phyloP scores from a whole-genome alignment of 805 yeast genomes.

The Zygosaccharomyces gambellarensis region DNA sequence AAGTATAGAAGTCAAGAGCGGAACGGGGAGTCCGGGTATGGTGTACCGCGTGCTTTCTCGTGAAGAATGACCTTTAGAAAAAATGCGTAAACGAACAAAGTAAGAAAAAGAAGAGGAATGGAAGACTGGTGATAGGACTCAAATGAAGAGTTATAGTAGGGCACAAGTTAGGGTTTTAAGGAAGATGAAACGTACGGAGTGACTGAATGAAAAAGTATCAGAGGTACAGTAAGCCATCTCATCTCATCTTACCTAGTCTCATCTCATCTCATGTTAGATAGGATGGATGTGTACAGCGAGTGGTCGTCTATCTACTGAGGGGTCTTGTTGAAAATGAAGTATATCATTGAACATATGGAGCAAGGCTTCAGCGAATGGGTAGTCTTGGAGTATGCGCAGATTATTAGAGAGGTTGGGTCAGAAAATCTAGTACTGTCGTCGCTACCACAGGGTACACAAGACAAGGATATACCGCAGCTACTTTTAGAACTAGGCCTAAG shows the following conservation, averaged over 20 bases:
- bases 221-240: not conserved
- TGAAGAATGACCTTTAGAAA: no score
- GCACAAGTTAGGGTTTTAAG: no score
- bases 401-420: slow-evolving; percentile 75
- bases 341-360: slow-evolving; percentile 96
- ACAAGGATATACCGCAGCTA: slow-evolving; percentile 56
- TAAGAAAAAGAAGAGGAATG: no score
- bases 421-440: slow-evolving; percentile 74
- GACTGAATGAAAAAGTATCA: not conserved
- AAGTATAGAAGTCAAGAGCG: no score
- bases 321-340: slow-evolving; percentile 53
- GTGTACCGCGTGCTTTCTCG: no score
- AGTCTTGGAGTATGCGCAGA: slow-evolving; percentile 75
- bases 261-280: not conserved
- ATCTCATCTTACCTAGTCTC: not conserved
- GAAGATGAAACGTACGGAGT: not conserved
- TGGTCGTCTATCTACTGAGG: no score
- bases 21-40: no score
- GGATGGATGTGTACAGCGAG: no score
- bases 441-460: slow-evolving; percentile 58
- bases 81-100: no score
- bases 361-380: slow-evolving; percentile 97
- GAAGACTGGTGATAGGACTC: no score
- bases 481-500: slow-evolving; percentile 60
- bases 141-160: no score